Evolutionary conservation across 2,329 filamentous ascomycete species (phyloP).

Genomic region (Aspergillus novofumigatus): DNA sequence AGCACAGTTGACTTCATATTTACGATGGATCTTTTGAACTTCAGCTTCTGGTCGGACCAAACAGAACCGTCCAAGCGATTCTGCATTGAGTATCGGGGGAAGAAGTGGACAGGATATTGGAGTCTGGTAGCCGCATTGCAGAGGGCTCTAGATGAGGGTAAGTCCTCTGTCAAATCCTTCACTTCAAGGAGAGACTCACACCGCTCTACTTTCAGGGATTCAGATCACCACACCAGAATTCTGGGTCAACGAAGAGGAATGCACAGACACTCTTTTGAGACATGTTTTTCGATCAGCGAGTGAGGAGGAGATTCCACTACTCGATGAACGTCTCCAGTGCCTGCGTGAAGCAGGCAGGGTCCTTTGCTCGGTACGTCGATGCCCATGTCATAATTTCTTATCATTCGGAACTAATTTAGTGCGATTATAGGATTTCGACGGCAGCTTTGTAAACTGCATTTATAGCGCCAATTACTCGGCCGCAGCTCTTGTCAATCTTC

Average conservation of each 20-base stretch:
- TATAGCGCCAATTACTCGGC: slow-evolving; percentile 72
- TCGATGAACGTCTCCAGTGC: slow-evolving; percentile 72
- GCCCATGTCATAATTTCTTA: not conserved
- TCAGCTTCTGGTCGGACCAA: slow-evolving; percentile 88
- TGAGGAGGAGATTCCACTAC: slow-evolving; percentile 78
- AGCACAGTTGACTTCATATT: slow-evolving; percentile 87
- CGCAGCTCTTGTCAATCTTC: slow-evolving; percentile 76
- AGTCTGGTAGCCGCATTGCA: slow-evolving; percentile 84
- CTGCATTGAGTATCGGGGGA: slow-evolving; percentile 74
- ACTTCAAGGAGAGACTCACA: not conserved
- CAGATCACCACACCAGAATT: slow-evolving; percentile 85
- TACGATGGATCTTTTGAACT: slow-evolving; percentile 94
- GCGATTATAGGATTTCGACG: slow-evolving; percentile 62
- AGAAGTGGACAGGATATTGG: slow-evolving; percentile 91
- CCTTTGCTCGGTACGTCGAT: slow-evolving; percentile 62
- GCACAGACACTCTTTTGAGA: slow-evolving; percentile 66
- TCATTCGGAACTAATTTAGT: not conserved
- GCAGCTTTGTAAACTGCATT: slow-evolving; percentile 70
- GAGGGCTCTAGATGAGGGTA: slow-evolving; percentile 82
- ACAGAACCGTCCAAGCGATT: slow-evolving; percentile 65
- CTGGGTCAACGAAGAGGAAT: slow-evolving; percentile 74
- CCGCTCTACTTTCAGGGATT: slow-evolving; percentile 53
- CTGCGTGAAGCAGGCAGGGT: slow-evolving; percentile 78
- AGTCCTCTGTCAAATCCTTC: slow-evolving; percentile 21
- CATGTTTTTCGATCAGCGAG: slow-evolving; percentile 84